Percentiles rank a stretch among this genome's conserved stretches.
These are phyloP conservation scores for Trypanosomatidae sp. DNA, from an alignment of 208 protist genomes.

Conservation along the genomic window DNA sequence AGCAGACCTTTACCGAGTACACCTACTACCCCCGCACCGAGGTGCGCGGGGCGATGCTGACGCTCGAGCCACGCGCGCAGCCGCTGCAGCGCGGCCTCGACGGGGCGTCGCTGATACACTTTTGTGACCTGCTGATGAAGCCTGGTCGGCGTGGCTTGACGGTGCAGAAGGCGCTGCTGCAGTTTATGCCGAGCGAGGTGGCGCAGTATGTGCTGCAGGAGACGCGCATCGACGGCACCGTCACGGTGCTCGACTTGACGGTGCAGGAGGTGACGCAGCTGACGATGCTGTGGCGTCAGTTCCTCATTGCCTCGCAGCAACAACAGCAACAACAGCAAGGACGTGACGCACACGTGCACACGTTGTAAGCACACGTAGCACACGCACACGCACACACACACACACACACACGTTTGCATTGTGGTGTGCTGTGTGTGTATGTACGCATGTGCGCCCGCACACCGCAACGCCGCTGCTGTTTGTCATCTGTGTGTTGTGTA, in stretches of 20 bases:
- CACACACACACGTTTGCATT: too few relatives aligned
- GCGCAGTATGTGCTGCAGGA: slow-evolving; percentile 80
- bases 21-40: slow-evolving; percentile 82
- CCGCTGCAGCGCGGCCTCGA: slow-evolving; percentile 28
- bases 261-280: slow-evolving; percentile 51
- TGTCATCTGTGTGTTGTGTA: too few relatives aligned
- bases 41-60: slow-evolving; percentile 66
- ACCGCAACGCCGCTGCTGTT: too few relatives aligned
- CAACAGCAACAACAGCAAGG: slow-evolving; percentile 17
- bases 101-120: slow-evolving; percentile 64
- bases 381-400: too few relatives aligned
- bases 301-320: slow-evolving; percentile 43
- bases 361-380: not conserved
- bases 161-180: slow-evolving; percentile 52
- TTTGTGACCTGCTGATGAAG: slow-evolving; percentile 64
- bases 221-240: slow-evolving; percentile 59
- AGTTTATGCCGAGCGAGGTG: slow-evolving; percentile 50
- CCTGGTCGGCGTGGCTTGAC: slow-evolving; percentile 38
- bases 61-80: slow-evolving; percentile 49
- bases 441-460: not conserved
- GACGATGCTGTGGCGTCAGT: slow-evolving; percentile 58
- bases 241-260: slow-evolving; percentile 62
- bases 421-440: not conserved
- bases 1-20: slow-evolving; percentile 66
- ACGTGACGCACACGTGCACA: not conserved